These are phyloP conservation scores for Penicillium sp. DNA, from an alignment of 2,329 filamentous ascomycete species.

Conservation along the genomic window DNA sequence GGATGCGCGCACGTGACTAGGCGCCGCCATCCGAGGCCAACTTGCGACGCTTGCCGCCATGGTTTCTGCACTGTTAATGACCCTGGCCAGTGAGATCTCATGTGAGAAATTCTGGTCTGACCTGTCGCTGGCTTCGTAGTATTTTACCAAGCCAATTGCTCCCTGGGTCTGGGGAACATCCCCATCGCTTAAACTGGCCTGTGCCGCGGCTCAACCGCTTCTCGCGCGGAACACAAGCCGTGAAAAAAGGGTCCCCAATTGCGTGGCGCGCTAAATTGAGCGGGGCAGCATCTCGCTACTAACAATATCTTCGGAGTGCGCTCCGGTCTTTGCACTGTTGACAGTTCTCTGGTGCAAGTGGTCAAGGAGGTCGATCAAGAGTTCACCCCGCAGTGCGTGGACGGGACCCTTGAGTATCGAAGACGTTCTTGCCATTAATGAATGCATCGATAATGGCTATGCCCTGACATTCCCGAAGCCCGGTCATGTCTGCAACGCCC, in stretches of 20 bases:
- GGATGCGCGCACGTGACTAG: conserved; percentile 25
- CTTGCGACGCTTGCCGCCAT: conserved; percentile 15
- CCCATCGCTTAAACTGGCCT: background rate
- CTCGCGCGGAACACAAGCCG: background rate
- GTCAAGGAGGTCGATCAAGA: conserved; percentile 17
- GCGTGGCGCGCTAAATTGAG: conserved; percentile 5
- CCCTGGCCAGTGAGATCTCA: background rate
- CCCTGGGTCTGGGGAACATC: background rate
- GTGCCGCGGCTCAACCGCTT: background rate
- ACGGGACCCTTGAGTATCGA: conserved; percentile 14
- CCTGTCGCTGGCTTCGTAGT: background rate
- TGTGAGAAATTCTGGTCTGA: background rate
- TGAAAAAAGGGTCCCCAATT: conserved; percentile 2
- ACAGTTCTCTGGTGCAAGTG: conserved; percentile 11
- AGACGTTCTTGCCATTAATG: conserved; percentile 9
- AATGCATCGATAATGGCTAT: conserved; percentile 24
- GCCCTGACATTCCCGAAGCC: conserved; percentile 25
- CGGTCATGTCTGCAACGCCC: conserved; percentile 30
- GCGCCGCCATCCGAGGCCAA: conserved; percentile 14
- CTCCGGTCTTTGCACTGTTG: background rate
- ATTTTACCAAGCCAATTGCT: background rate
- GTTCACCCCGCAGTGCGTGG: conserved; percentile 20
- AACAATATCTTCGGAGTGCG: background rate
- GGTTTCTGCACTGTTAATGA: background rate
- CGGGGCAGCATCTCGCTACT: conserved; percentile 1